Base-by-base conservation (phyloP, 345 rosid species). In the Hibiscus trionum region DNA sequence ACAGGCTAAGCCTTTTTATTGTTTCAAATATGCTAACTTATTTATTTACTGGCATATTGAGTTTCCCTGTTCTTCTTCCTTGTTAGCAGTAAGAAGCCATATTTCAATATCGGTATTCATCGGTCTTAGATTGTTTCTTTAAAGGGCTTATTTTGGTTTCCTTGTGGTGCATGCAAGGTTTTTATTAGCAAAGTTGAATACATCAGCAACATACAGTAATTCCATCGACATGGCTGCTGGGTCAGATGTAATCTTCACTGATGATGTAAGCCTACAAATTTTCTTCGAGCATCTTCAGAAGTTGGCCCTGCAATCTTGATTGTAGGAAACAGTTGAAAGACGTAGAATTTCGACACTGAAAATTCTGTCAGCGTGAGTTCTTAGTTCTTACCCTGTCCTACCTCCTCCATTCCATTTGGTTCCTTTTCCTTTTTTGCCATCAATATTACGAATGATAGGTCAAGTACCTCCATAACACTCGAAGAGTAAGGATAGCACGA, bases 281-380 rank as follows among this genome's bases (percentile, higher is more conserved):
- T 95, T 95, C 80, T 81, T 92, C 9, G 93, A 95, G 84, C 98
- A 95, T 86, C 97, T 92, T 66, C 96, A 89, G 83, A 90, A 88
- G 87, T 85, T 95, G 80, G 97, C 97, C 47, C 98, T 95, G 78
- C 99, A 95, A 80, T 87, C 99, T 80, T 95, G 88, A 88, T 73
- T 73, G 59, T 42, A 56, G 44, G 24, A 63, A 73, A 21, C 7
- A 44, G 73, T 75, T 55, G 61, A 73, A 63, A n/a, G 53, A 47
- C 44, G 4, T 35, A 39, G 77, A 72, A 61, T 72, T 62, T 71
- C 17, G 17, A 62, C 17, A 68, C 29, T 70, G 71, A 24, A 73
- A 73, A 58, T 64, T 42, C 65, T 74, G 29, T 55, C 59, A 61
- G 72, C 69, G 68, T 76, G 77, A 84, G 79, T 76, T 71, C n/a